phyloP scores from a whole-genome alignment of 2,329 filamentous ascomycete genomes.

The Talaromyces sp. region DNA sequence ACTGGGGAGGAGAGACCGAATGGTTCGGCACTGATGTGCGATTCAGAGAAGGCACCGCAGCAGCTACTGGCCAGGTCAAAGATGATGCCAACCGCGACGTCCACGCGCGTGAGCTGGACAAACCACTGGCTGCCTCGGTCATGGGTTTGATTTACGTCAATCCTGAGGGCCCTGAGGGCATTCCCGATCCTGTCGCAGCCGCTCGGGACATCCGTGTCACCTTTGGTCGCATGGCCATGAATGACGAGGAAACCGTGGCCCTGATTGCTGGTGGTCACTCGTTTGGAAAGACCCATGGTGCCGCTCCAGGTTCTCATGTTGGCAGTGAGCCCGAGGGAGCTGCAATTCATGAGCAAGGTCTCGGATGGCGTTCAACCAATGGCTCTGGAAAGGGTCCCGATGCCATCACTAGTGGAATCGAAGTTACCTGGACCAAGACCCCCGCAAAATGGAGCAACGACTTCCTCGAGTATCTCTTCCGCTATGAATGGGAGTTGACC shows the following conservation, averaged over 20 bases:
- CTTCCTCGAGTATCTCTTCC: conserved; percentile 72
- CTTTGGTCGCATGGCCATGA: conserved; percentile 77
- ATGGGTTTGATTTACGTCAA: conserved; percentile 82
- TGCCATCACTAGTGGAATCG: conserved; percentile 70
- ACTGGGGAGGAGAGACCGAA: conserved; percentile 72
- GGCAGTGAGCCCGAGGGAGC: conserved; percentile 65
- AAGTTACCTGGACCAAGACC: conserved; percentile 74
- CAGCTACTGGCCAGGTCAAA: conserved; percentile 39
- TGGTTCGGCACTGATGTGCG: conserved; percentile 72
- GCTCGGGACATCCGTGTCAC: conserved; percentile 69
- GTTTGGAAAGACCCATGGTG: conserved; percentile 78
- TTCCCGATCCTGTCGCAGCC: conserved; percentile 64
- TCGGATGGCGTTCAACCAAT: conserved; percentile 67
- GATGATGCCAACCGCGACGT: conserved; percentile 44
- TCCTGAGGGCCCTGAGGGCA: conserved; percentile 70
- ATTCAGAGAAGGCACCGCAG: conserved; percentile 53
- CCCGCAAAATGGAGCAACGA: conserved; percentile 72
- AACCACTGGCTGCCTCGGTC: conserved; percentile 63
- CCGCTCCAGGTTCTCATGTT: conserved; percentile 59
- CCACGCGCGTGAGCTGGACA: conserved; percentile 61
- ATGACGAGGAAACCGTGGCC: conserved; percentile 76
- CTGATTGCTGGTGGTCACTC: conserved; percentile 74
- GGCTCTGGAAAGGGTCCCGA: conserved; percentile 65
- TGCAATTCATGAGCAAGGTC: conserved; percentile 60
- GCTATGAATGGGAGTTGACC: conserved; percentile 71